phyloP scores from a whole-genome alignment of 2,329 filamentous ascomycete genomes.

The Hymenoscyphus fraxineus region DNA sequence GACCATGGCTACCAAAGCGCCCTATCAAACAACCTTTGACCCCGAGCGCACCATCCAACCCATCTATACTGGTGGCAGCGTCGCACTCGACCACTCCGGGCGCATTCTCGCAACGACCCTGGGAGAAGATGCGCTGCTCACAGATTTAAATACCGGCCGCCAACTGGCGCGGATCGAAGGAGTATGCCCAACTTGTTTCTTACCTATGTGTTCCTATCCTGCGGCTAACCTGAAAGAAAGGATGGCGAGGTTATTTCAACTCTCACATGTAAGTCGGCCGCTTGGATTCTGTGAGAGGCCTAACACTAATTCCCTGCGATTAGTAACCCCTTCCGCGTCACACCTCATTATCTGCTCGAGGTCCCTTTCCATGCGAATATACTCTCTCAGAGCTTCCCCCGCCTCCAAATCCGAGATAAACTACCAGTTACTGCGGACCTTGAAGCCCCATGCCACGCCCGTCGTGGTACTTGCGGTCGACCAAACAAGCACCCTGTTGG shows the following conservation, averaged over 20 bases:
- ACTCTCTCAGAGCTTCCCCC: conserved; percentile 60
- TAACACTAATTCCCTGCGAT: conserved; percentile 21
- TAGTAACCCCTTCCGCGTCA: conserved; percentile 82
- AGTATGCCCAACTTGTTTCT: conserved; percentile 45
- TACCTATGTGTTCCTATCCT: conserved; percentile 13
- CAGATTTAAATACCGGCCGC: conserved; percentile 76
- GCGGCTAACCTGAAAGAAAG: conserved; percentile 42
- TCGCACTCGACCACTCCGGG: conserved; percentile 77
- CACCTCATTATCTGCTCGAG: conserved; percentile 90
- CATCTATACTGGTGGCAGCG: conserved; percentile 87
- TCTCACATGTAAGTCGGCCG: conserved; percentile 52
- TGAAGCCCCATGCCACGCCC: conserved; percentile 88
- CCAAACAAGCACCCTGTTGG: conserved; percentile 80
- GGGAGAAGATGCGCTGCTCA: conserved; percentile 88
- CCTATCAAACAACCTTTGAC: conserved; percentile 85
- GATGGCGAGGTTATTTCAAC: conserved; percentile 79
- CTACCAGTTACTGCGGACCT: conserved; percentile 66
- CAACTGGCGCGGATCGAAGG: conserved; percentile 86
- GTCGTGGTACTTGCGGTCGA: conserved; percentile 85
- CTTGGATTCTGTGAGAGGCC: conserved; percentile 12
- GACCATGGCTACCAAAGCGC: conserved; percentile 57
- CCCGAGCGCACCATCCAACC: conserved; percentile 79
- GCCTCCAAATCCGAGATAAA: conserved; percentile 55
- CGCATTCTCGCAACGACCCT: conserved; percentile 81
- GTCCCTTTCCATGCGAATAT: conserved; percentile 94